These are phyloP conservation scores for Trichomonas vaginalis DNA, from an alignment of 208 protist genomes.

Conservation along the genomic window DNA sequence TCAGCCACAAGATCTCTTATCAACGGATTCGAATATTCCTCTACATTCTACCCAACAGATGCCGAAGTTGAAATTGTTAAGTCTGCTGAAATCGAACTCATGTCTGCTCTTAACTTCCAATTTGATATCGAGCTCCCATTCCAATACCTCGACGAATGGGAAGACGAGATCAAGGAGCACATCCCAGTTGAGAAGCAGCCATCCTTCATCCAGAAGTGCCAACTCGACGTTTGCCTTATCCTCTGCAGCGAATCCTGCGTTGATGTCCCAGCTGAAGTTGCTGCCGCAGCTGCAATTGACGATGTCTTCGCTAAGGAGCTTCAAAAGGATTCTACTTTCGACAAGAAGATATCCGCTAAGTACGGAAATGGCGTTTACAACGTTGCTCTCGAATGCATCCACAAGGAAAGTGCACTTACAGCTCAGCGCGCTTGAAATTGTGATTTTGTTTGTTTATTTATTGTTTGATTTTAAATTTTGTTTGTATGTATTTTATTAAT, in stretches of 20 bases:
- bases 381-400: neutral
- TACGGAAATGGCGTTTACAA: neutral
- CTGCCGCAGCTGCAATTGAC: neutral
- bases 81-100: neutral
- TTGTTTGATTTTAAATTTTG: no score
- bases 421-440: no score
- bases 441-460: no score
- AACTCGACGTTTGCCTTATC: neutral
- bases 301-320: neutral
- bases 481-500: no score
- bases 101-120: neutral
- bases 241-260: neutral
- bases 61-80: neutral
- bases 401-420: neutral
- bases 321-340: neutral
- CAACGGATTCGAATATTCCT: neutral
- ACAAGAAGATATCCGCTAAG: neutral
- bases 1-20: neutral
- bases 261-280: slow-evolving; percentile 6
- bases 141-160: neutral
- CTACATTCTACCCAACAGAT: neutral
- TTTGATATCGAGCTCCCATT: neutral
- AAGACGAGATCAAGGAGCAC: neutral
- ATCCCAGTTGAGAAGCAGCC: neutral
- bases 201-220: neutral